Conservation (phyloP, 2,329 filamentous ascomycete species). For the Cadophora sp. region DNA sequence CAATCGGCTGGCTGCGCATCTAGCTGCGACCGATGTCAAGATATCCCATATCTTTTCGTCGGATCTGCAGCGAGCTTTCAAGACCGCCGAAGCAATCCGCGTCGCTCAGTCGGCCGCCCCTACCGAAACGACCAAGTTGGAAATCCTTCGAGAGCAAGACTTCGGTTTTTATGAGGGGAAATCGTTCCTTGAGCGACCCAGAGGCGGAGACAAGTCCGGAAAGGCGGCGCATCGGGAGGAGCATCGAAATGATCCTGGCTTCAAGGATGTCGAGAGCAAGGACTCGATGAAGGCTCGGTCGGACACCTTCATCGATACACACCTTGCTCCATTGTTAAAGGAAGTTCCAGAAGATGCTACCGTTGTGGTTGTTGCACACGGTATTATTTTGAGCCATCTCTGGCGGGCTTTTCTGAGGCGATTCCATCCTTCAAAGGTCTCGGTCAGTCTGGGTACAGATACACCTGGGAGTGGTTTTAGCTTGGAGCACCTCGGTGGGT, state of each 20-base stretch:
- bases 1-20: constrained; percentile 70
- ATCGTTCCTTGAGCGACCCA: constrained; percentile 55
- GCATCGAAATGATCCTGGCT: constrained; percentile 50
- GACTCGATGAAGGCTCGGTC: constrained; percentile 70
- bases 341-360: constrained; percentile 46
- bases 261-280: constrained; percentile 69
- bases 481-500: constrained; percentile 62
- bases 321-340: constrained; percentile 63
- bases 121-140: constrained; percentile 37
- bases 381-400: constrained; percentile 76
- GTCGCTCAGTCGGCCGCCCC: constrained; percentile 54
- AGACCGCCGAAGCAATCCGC: constrained; percentile 72
- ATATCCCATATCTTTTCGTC: constrained; percentile 79
- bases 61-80: constrained; percentile 74
- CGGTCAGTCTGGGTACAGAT: constrained; percentile 51
- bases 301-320: constrained; percentile 68
- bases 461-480: constrained; percentile 46
- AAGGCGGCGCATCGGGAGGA: constrained; percentile 49
- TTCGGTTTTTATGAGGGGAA: constrained; percentile 76
- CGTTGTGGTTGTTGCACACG: constrained; percentile 80
- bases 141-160: constrained; percentile 72
- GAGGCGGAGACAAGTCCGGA: constrained; percentile 43
- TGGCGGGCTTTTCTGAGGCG: constrained; percentile 67
- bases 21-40: constrained; percentile 67
- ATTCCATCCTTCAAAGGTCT: constrained; percentile 49